Percentiles rank a stretch among this genome's conserved stretches.
phyloP scores from a whole-genome alignment of 345 rosid genomes.

The Firmiana major region DNA sequence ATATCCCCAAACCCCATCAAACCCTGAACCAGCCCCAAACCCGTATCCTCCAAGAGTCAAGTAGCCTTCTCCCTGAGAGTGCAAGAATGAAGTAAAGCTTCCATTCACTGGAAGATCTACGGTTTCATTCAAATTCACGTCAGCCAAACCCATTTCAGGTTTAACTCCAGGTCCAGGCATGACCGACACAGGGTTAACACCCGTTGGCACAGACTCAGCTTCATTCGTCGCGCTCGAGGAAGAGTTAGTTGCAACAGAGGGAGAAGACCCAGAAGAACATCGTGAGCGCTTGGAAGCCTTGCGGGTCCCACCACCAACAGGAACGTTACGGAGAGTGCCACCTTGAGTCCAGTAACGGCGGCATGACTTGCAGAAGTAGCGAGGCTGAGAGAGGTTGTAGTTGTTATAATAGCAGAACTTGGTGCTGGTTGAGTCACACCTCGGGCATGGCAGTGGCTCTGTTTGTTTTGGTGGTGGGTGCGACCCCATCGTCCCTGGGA shows the following conservation, averaged over 20 bases:
- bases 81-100: slow-evolving; percentile 20
- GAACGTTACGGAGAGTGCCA: slow-evolving; percentile 65
- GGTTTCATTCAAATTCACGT: slow-evolving; percentile 29
- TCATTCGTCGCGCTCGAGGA: slow-evolving; percentile 28
- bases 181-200: slow-evolving; percentile 17
- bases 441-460: slow-evolving; percentile 50
- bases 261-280: slow-evolving; percentile 18
- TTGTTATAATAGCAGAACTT: slow-evolving; percentile 72
- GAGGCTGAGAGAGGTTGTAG: slow-evolving; percentile 66
- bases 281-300: slow-evolving; percentile 52
- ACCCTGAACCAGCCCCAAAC: slow-evolving; percentile 22
- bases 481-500: slow-evolving; percentile 14
- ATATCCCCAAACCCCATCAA: slow-evolving; percentile 40
- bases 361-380: slow-evolving; percentile 64
- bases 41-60: slow-evolving; percentile 27
- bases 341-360: slow-evolving; percentile 80
- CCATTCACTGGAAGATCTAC: slow-evolving; percentile 18
- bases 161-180: slow-evolving; percentile 17
- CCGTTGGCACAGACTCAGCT: slow-evolving; percentile 12
- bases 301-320: slow-evolving; percentile 63
- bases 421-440: slow-evolving; percentile 53
- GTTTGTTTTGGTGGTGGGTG: slow-evolving; percentile 29
- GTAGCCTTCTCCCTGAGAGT: slow-evolving; percentile 21
- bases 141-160: slow-evolving; percentile 13
- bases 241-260: slow-evolving; percentile 19